A percentile compares a stretch with the other conserved stretches of the same genome.
phyloP scores from a whole-genome alignment of 768 basidiomycete genomes.

The Podaxis sp. region DNA sequence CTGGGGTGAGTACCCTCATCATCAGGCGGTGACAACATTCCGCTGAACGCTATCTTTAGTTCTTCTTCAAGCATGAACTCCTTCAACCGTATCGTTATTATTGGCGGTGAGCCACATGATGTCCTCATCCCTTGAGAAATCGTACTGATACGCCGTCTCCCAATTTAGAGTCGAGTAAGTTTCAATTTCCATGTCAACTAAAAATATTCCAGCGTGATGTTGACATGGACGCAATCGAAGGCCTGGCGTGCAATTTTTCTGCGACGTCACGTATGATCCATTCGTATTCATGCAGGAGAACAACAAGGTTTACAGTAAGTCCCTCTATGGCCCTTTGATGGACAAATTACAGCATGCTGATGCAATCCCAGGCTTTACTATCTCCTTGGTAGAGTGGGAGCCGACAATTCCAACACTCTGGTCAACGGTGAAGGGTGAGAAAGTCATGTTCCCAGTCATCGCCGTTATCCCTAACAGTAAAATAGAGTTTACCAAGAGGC shows the following conservation, averaged over 20 bases:
- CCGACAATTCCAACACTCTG: conserved; percentile 83
- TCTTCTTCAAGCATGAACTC: conserved; percentile 81
- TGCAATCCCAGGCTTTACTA: conserved; percentile 64
- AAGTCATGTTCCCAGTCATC: not conserved
- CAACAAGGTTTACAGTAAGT: conserved; percentile 43
- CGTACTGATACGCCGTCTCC: conserved; percentile 7
- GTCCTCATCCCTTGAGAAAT: conserved; percentile 5
- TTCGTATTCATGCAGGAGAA: conserved; percentile 79
- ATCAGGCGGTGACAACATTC: not conserved
- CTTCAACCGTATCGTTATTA: conserved; percentile 80
- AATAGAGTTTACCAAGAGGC: conserved; percentile 61
- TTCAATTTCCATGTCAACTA: not conserved
- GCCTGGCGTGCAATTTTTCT: conserved; percentile 73
- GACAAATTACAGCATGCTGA: not conserved
- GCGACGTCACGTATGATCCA: conserved; percentile 78
- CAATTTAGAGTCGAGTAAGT: conserved; percentile 68
- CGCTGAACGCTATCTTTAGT: conserved; percentile 35
- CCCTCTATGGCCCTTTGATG: not conserved
- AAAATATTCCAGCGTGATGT: not conserved
- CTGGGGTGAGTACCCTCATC: conserved; percentile 55
- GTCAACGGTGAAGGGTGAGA: conserved; percentile 64
- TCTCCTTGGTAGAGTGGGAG: conserved; percentile 75
- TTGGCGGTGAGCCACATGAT: conserved; percentile 50
- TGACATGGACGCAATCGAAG: conserved; percentile 29
- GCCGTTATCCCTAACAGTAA: not conserved